Evolutionary conservation across 495 filamentous ascomycete species (phyloP), one percentile per base, ranked within the genome.

Genomic region (Podospora comata): DNA sequence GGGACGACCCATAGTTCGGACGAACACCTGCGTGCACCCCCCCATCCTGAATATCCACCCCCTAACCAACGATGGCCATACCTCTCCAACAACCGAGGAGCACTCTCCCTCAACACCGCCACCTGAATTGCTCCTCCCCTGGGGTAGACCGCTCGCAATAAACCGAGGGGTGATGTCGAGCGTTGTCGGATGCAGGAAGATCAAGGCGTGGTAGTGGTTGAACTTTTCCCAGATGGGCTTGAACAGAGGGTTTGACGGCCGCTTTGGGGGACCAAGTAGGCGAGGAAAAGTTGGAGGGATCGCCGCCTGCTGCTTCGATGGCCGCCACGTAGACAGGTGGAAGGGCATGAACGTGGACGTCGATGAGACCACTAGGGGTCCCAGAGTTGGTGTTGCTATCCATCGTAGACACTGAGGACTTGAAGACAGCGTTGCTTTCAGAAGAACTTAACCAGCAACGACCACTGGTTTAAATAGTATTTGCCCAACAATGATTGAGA

Each of bases 191-290:
- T 58, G 55, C 18, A 58, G 19, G 55, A 58, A 58, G 7, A 58
- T 26, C 55, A 58, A 13, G 55, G 55, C 55, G n/a, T 11, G n/a
- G 55, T 58, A 23, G n/a, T 58, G n/a, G n/a, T 58, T 19, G 11
- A 58, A 19, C 55, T 58, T 58, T 19, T 58, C n/a, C 55, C 55
- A 58, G n/a, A 58, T 58, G 15, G 55, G 55, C 55, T 58, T 58
- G 23, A 58, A 58, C 55, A 20, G 0, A 7, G 18, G 23, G 19
- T 58, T 26, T 5, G n/a, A 20, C 18, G 55, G 55, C 55, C n/a
- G n/a, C n/a, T 23, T 58, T 19, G 1, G 55, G 55, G 23, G 55
- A 58, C 55, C 55, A 58, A 58, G n/a, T 19, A 13, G 55, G 19
- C 4, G 55, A 58, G 6, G 55, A 19, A 13, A 19, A 58, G 13